These are phyloP conservation scores for Ceratobasidium sp. DNA, from an alignment of 1,284 basidiomycete species.

Conservation along the genomic window DNA sequence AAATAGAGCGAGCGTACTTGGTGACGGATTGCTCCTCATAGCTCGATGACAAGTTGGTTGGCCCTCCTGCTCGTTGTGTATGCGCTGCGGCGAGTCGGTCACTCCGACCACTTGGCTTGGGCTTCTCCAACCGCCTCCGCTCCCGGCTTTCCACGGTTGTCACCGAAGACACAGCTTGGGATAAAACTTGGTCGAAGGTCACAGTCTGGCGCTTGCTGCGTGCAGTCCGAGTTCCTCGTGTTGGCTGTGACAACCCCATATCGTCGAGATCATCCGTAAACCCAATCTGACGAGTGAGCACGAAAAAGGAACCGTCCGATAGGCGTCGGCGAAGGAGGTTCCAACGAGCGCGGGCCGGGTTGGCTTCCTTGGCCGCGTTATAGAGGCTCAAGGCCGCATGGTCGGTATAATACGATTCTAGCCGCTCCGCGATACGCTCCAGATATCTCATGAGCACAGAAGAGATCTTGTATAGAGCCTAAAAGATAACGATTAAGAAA, in stretches of 20 bases:
- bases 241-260: not conserved
- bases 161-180: conserved; percentile 41
- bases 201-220: conserved; percentile 40
- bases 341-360: conserved; percentile 45
- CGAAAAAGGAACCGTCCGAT: conserved; percentile 42
- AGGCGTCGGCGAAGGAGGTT: conserved; percentile 43
- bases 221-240: not conserved
- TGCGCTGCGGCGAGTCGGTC: conserved; percentile 37
- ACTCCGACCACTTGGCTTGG: not conserved
- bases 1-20: not conserved
- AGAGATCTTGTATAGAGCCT: conserved; percentile 42
- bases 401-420: conserved; percentile 44
- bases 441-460: conserved; percentile 36
- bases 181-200: conserved; percentile 41
- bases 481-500: not conserved
- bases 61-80: conserved; percentile 35
- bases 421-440: conserved; percentile 41
- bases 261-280: conserved; percentile 31
- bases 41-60: conserved; percentile 23
- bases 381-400: conserved; percentile 38
- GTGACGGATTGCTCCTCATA: conserved; percentile 36
- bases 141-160: conserved; percentile 11
- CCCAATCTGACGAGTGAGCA: conserved; percentile 36
- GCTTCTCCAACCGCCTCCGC: not conserved
- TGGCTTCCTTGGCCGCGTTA: conserved; percentile 31